Evolutionary conservation across 345 rosid genomes (phyloP).

Genomic region (Eutrema japonicum): DNA sequence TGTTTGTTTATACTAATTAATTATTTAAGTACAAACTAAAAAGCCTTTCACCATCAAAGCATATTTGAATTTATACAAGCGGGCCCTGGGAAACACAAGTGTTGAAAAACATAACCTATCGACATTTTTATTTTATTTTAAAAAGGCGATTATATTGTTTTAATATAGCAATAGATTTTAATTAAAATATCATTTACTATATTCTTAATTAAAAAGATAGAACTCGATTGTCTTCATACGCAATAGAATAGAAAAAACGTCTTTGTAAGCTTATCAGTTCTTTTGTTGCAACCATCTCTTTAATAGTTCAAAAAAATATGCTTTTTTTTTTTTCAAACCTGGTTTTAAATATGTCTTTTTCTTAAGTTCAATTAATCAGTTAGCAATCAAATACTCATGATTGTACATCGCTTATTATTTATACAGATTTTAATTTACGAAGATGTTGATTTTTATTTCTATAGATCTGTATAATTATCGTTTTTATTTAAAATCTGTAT

Average conservation of each 20-base stretch:
- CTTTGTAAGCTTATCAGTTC: slow-evolving; percentile 27
- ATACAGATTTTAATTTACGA: too few relatives aligned
- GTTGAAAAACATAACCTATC: slow-evolving; percentile 41
- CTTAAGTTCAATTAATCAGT: not conserved
- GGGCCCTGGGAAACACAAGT: slow-evolving; percentile 30
- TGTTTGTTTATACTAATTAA: slow-evolving; percentile 8
- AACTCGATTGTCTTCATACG: slow-evolving; percentile 25
- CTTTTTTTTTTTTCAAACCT: not conserved
- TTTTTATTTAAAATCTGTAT: too few relatives aligned
- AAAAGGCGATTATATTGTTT: slow-evolving; percentile 25
- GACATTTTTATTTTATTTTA: not conserved
- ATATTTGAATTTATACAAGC: slow-evolving; percentile 36
- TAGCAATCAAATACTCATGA: not conserved
- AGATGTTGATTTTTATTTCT: too few relatives aligned
- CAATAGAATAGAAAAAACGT: slow-evolving; percentile 23
- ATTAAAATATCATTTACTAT: not conserved
- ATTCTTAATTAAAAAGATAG: not conserved
- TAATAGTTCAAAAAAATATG: not conserved
- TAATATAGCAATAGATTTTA: not conserved
- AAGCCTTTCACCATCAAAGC: slow-evolving; percentile 36
- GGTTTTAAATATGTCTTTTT: not conserved
- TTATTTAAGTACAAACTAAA: not conserved
- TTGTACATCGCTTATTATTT: too few relatives aligned
- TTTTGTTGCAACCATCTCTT: too few relatives aligned
- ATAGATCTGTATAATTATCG: too few relatives aligned